phyloP scores from a whole-genome alignment of 2,329 filamentous ascomycete species.

The Epichloe brachyelytri region DNA sequence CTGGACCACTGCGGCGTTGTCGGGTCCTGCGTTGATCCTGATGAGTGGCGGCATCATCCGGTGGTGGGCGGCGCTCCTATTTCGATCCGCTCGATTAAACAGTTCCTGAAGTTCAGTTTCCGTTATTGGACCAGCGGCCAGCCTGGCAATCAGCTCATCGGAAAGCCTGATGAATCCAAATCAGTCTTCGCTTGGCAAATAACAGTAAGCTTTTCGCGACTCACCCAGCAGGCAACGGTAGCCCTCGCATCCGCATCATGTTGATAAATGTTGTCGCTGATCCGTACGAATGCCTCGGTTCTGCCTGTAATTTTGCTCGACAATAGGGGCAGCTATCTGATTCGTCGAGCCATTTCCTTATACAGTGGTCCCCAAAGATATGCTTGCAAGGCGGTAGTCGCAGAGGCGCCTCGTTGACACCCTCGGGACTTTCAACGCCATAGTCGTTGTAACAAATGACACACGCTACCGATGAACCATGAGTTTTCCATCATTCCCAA shows the following conservation, averaged over 20 bases:
- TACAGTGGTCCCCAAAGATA: constrained; percentile 50
- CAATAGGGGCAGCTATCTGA: constrained; percentile 53
- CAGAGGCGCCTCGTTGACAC: constrained; percentile 41
- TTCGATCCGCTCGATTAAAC: constrained; percentile 7
- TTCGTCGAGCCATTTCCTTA: constrained; percentile 52
- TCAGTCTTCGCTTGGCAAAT: not conserved
- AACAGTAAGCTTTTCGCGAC: not conserved
- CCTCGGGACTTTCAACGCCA: constrained; percentile 43
- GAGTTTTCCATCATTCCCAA: not conserved
- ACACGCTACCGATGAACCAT: constrained; percentile 30
- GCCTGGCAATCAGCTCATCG: constrained; percentile 12
- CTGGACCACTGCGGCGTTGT: constrained; percentile 12
- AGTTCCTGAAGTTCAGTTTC: constrained; percentile 9
- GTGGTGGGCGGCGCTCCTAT: constrained; percentile 16
- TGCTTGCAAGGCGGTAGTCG: constrained; percentile 50
- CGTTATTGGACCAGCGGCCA: constrained; percentile 6
- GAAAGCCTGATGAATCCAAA: not conserved
- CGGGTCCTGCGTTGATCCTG: constrained; percentile 18
- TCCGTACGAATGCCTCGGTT: constrained; percentile 17
- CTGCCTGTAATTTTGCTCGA: constrained; percentile 45
- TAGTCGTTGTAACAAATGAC: constrained; percentile 54
- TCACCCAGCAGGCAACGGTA: constrained; percentile 12
- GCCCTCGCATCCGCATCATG: constrained; percentile 18
- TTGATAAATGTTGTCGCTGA: constrained; percentile 18
- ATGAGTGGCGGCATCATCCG: constrained; percentile 13